A percentile compares a stretch with the other conserved stretches of the same genome.
Evolutionary conservation across 495 filamentous ascomycete species (phyloP).

Genomic region (Collariella sp.): DNA sequence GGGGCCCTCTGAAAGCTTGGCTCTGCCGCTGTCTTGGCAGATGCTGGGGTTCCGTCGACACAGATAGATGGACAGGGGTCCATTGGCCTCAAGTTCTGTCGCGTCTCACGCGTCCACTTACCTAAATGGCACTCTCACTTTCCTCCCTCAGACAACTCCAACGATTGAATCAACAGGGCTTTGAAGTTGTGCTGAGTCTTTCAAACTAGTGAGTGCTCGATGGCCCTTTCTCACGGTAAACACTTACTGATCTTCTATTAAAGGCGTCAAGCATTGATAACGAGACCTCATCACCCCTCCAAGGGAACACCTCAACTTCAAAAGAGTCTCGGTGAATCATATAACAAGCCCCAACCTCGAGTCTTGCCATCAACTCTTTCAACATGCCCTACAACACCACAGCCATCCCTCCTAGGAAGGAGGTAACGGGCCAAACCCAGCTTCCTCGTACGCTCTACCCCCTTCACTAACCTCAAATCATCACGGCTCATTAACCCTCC

Average conservation of each 20-base stretch:
- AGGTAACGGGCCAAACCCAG: conserved; percentile 74
- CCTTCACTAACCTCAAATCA: background rate
- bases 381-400: conserved; percentile 85
- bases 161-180: too few relatives aligned
- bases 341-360: background rate
- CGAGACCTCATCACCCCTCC: background rate
- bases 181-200: too few relatives aligned
- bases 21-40: background rate
- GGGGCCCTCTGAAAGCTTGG: background rate
- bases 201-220: too few relatives aligned
- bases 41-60: background rate
- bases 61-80: background rate
- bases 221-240: too few relatives aligned
- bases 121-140: background rate
- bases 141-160: background rate
- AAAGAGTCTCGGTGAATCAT: too few relatives aligned
- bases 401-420: conserved; percentile 67
- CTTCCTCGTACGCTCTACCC: conserved; percentile 61
- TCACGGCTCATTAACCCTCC: conserved; percentile 2
- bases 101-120: conserved; percentile 9
- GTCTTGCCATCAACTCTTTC: background rate
- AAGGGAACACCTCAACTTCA: background rate
- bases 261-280: too few relatives aligned
- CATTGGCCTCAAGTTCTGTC: background rate
- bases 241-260: too few relatives aligned